These are phyloP conservation scores for Russula virescens DNA, from an alignment of 768 basidiomycete species.

Conservation along the genomic window DNA sequence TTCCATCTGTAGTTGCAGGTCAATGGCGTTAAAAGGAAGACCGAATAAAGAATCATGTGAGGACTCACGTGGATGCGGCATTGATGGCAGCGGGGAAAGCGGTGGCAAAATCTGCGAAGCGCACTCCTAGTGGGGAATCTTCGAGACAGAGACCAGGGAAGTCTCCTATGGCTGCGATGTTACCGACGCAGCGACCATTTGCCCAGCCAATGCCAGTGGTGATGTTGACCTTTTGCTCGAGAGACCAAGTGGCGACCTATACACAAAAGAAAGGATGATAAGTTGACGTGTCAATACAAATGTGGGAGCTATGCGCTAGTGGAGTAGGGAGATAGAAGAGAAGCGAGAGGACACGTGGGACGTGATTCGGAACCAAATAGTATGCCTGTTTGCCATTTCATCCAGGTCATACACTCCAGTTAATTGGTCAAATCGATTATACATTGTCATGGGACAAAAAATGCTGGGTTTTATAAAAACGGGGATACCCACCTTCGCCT, in stretches of 20 bases:
- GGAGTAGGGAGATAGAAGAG: not conserved
- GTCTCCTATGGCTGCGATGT: conserved; percentile 46
- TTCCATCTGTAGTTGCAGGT: conserved; percentile 48
- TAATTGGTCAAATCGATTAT: no score
- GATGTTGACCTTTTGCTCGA: conserved; percentile 25
- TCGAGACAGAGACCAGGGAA: conserved; percentile 73
- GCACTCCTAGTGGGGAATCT: conserved; percentile 75
- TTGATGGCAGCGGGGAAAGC: conserved; percentile 85
- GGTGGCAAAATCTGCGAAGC: conserved; percentile 64
- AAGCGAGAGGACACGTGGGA: not conserved
- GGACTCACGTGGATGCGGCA: conserved; percentile 66
- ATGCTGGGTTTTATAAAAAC: no score
- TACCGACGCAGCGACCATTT: conserved; percentile 62
- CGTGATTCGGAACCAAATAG: not conserved
- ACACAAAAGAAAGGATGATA: not conserved
- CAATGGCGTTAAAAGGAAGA: not conserved
- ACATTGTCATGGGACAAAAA: no score
- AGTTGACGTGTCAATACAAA: not conserved
- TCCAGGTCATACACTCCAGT: no score
- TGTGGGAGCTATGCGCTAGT: not conserved
- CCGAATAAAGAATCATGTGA: not conserved
- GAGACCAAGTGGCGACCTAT: conserved; percentile 17
- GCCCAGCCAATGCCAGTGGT: conserved; percentile 42
- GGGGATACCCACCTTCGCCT: conserved; percentile 26
- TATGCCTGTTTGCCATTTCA: not conserved